Percentiles rank a stretch among this genome's conserved stretches.
Evolutionary conservation across 495 filamentous ascomycete species (phyloP).

Genomic region (Tuber magnatum): DNA sequence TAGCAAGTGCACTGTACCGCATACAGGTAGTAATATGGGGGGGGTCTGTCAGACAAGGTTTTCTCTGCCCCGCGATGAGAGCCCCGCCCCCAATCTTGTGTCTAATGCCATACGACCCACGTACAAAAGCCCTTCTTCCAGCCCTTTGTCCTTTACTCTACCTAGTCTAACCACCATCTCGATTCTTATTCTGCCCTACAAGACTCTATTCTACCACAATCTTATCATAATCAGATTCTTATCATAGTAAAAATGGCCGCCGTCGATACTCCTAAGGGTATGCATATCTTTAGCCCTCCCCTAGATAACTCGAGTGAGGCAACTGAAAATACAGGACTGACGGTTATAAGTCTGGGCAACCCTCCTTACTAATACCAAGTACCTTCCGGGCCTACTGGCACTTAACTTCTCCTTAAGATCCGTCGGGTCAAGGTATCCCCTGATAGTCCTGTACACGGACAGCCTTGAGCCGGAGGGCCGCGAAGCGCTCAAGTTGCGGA

Average conservation of each 20-base stretch:
- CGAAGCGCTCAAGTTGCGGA: conserved; percentile 55
- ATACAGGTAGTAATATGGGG: too few relatives aligned
- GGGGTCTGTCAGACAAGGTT: neutral
- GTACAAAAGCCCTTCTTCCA: neutral
- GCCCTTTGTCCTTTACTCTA: neutral
- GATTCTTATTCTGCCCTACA: neutral
- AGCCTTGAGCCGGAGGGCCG: conserved; percentile 57
- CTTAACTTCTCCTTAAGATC: conserved; percentile 62
- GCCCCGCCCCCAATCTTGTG: neutral
- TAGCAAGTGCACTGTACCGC: neutral
- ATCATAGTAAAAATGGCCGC: neutral
- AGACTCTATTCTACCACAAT: neutral
- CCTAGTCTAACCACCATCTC: neutral
- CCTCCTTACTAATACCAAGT: conserved; percentile 67
- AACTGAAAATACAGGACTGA: neutral
- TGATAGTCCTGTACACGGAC: conserved; percentile 72
- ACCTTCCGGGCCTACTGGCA: conserved; percentile 65
- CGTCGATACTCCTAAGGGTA: neutral
- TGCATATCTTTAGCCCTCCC: neutral
- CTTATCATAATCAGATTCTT: too few relatives aligned
- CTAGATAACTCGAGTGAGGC: neutral
- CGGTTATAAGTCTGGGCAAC: conserved; percentile 60
- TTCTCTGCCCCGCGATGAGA: neutral
- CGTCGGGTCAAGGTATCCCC: conserved; percentile 56
- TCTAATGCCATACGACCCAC: neutral